Conservation (phyloP, 306 rosid species). For the Vicia sativa region DNA sequence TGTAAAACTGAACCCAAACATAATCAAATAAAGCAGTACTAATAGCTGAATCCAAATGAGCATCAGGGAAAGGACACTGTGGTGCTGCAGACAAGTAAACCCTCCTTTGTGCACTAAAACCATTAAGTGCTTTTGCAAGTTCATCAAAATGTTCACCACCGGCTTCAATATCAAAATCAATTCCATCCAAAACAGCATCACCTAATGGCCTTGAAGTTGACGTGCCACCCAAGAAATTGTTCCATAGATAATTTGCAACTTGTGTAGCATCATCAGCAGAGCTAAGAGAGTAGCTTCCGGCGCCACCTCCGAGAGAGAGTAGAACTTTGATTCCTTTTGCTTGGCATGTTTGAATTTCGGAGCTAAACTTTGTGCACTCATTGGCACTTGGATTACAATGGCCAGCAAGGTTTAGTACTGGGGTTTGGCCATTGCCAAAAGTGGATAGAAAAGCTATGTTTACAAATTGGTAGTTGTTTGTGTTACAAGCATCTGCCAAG, state of each 20-base stretch:
- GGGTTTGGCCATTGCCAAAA: constrained; percentile 55
- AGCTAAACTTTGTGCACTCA: constrained; percentile 40
- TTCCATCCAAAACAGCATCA: constrained; percentile 54
- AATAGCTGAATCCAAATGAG: constrained; percentile 45
- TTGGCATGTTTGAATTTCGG: constrained; percentile 53
- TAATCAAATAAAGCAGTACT: constrained; percentile 56
- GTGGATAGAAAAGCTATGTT: constrained; percentile 58
- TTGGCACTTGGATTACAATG: constrained; percentile 45
- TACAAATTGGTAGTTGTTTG: constrained; percentile 63
- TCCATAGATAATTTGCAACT: constrained; percentile 49
- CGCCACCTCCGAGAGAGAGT: constrained; percentile 65
- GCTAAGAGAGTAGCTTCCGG: constrained; percentile 46
- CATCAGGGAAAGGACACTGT: constrained; percentile 61
- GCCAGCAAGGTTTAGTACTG: constrained; percentile 51
- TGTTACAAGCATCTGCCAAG: constrained; percentile 53
- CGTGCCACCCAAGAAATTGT: constrained; percentile 59
- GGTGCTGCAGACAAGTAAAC: constrained; percentile 61
- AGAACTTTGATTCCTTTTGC: constrained; percentile 52
- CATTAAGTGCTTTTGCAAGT: constrained; percentile 47
- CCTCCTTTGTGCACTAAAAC: constrained; percentile 20
- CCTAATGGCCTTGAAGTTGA: constrained; percentile 56
- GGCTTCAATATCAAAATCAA: constrained; percentile 64
- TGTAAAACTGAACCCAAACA: constrained; percentile 80
- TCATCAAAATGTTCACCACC: constrained; percentile 47
- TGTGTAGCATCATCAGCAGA: constrained; percentile 52